phyloP scores from a whole-genome alignment of 2,329 filamentous ascomycete genomes.

The Coniochaeta sp. region DNA sequence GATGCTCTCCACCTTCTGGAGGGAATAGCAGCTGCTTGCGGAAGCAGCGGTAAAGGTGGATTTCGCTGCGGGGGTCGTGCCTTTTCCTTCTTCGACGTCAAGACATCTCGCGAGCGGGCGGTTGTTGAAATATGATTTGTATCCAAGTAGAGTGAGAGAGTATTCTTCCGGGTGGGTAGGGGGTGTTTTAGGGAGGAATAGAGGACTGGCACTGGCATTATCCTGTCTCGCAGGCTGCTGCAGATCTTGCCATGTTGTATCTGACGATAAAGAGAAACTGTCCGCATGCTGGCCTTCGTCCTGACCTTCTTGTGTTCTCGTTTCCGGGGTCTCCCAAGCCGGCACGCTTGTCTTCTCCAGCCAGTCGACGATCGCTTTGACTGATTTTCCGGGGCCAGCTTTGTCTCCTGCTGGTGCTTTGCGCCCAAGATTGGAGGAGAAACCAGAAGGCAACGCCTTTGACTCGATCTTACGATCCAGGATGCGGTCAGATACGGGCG shows the following conservation, averaged over 20 bases:
- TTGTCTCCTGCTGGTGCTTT: conserved; percentile 6
- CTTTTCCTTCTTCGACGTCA: conserved; percentile 9
- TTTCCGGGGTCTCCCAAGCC: background rate
- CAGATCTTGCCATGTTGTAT: background rate
- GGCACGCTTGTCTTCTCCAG: conserved; percentile 15
- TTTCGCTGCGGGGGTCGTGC: background rate
- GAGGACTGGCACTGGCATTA: background rate
- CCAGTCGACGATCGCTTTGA: conserved; percentile 24
- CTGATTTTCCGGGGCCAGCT: conserved; percentile 11
- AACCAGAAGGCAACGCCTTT: conserved; percentile 17
- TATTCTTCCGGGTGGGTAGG: conserved; percentile 15
- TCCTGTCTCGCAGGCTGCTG: background rate
- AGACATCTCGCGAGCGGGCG: conserved; percentile 22
- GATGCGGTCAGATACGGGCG: conserved; percentile 6
- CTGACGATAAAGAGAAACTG: background rate
- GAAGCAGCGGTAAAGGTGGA: background rate
- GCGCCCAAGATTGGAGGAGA: conserved; percentile 20
- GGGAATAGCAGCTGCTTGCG: background rate
- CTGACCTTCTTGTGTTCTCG: conserved; percentile 7
- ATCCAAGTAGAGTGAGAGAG: conserved; percentile 23
- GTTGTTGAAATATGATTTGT: conserved; percentile 22
- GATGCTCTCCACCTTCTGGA: background rate
- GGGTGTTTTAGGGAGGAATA: background rate
- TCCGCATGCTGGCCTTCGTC: background rate
- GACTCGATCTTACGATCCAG: conserved; percentile 13